Evolutionary conservation across 208 protist species (phyloP).

Genomic region (Trypanosomatidae sp.): DNA sequence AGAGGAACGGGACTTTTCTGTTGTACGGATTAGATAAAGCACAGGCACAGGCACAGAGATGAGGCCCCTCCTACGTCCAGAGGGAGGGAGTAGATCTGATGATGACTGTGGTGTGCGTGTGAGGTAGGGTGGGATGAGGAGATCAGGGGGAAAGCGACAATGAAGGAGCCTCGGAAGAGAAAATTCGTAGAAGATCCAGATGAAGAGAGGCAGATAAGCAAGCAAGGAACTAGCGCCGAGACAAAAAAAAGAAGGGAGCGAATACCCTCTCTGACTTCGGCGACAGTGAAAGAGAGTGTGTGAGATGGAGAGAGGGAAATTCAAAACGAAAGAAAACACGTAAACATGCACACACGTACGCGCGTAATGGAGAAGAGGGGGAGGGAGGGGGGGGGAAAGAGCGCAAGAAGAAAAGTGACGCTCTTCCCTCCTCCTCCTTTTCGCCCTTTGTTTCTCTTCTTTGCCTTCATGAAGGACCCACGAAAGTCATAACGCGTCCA

Average conservation of each 20-base stretch:
- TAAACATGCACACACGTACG: slow-evolving; percentile 13
- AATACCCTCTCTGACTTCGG: not conserved
- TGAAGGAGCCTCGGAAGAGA: not conserved
- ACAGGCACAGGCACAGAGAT: not conserved
- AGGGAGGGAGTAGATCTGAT: not conserved
- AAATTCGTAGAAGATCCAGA: not conserved
- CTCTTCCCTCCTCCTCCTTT: not conserved
- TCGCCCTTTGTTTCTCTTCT: not conserved
- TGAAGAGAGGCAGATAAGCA: not conserved
- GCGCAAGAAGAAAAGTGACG: not conserved
- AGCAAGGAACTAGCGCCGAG: not conserved
- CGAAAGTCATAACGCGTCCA: not conserved
- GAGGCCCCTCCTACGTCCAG: not conserved
- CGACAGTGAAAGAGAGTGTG: not conserved
- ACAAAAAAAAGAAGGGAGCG: not conserved
- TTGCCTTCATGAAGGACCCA: not conserved
- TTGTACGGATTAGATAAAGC: not conserved
- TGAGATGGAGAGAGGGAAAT: not conserved
- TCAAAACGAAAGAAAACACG: not conserved
- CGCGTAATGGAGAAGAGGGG: slow-evolving; percentile 4
- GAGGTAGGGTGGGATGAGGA: not conserved
- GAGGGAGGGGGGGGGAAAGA: not conserved
- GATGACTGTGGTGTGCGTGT: not conserved
- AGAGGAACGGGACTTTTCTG: not conserved
- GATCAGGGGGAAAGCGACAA: not conserved